Base-by-base conservation (phyloP, 2,329 filamentous ascomycete species). In the Tolypocladium amazonense region DNA sequence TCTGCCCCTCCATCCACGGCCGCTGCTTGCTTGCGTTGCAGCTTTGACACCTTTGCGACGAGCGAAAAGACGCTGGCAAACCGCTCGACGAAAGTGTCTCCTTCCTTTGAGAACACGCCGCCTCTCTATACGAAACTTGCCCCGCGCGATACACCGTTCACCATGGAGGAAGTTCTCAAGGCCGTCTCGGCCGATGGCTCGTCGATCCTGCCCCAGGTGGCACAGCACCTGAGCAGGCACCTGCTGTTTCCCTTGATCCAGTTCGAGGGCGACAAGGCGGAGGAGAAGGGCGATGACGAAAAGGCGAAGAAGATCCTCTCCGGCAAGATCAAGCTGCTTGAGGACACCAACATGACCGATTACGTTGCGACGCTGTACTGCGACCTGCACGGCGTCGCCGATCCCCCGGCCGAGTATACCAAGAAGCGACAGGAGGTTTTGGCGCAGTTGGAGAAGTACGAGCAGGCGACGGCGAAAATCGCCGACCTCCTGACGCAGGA, bases 301-400 rank as follows among this genome's bases (percentile, higher is more conserved):
- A 77, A 82, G 75, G 77, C 83, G 59, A 81, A 81, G 69, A 87
- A 92, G 74, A 87, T 96, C 69, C 88, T 88, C 64, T 85, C 89
- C 72, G 87, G 92, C 69, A 96, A 96, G 77, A 96, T 93, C 75
- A 88, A 93, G 77, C 86, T 99, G 61, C 86, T 99, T 67, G 93
- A 96, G 80, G 88, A 92, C 75, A 97, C 94, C 71, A 97, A 97
- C 82, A 99, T 99, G 94, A 94, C 89, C 70, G 94, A 99, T 77
- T 99, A 96, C 74, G 90, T 97, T 59, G 92, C 92, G 71, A 89
- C 88, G 70, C 80, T 99, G 66, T 91, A 96, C 81, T 89, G 89
- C 73, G 89, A 97, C 71, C 85, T 99, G 66, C 86, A 97, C 79
- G 83, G 87, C 68, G 84, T 91, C 65, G 82, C 88, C 62, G 83